phyloP scores from a whole-genome alignment of 352 stramenopile genomes.

The Pelagophyceae sp. region DNA sequence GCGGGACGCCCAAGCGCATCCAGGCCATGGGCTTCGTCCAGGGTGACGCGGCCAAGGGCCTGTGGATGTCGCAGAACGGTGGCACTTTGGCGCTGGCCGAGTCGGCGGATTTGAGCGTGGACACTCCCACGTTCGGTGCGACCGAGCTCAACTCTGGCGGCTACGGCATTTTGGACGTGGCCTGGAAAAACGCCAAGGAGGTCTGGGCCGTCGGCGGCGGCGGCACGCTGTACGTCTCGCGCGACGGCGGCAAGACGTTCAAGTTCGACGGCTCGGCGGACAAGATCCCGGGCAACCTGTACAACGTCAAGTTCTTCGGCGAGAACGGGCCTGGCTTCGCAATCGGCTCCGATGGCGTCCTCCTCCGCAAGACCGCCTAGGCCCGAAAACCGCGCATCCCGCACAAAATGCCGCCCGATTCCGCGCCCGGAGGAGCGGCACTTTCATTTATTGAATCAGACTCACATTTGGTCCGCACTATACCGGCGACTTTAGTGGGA shows the following conservation, averaged over 20 bases:
- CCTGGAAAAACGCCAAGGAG: conserved; percentile 59
- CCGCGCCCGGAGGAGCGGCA: too few relatives aligned
- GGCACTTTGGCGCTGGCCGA: conserved; percentile 55
- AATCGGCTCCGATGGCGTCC: conserved; percentile 60
- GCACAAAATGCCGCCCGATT: too few relatives aligned
- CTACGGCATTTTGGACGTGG: conserved; percentile 71
- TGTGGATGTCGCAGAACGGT: conserved; percentile 75
- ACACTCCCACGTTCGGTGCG: conserved; percentile 55
- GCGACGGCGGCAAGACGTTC: conserved; percentile 68
- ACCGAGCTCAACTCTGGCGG: conserved; percentile 68
- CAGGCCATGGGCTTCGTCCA: conserved; percentile 74
- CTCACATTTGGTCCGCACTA: too few relatives aligned
- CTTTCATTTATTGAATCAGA: too few relatives aligned
- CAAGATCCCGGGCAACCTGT: conserved; percentile 68
- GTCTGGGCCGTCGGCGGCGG: conserved; percentile 68
- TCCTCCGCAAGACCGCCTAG: conserved; percentile 51
- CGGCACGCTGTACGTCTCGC: conserved; percentile 66
- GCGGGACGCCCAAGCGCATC: conserved; percentile 60
- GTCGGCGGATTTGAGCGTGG: conserved; percentile 38
- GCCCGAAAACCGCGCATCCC: not conserved
- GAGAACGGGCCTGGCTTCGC: conserved; percentile 57
- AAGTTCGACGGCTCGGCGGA: conserved; percentile 64
- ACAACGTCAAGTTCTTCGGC: conserved; percentile 72
- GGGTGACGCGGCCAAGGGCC: conserved; percentile 59
- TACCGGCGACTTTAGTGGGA: too few relatives aligned